These are phyloP conservation scores for Mucor circinelloides DNA, from an alignment of 371 early-diverging fungal species.

Conservation along the genomic window DNA sequence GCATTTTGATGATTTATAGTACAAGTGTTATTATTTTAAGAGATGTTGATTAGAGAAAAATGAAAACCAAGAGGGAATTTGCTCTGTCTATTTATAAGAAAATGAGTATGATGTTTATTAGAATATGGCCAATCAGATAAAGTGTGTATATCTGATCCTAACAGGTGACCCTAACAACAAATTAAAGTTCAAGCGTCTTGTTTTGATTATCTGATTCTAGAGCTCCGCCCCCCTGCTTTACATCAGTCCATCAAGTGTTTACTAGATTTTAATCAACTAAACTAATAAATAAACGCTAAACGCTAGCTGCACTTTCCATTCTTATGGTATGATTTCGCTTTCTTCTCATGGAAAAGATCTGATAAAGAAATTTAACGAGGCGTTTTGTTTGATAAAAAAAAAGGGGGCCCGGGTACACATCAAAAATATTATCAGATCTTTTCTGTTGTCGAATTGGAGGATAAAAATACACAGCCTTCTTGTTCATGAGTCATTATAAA, in stretches of 20 bases:
- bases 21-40: constrained; percentile 6
- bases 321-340: neutral
- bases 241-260: neutral
- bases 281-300: neutral
- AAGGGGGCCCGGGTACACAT: neutral
- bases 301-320: neutral
- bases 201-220: constrained; percentile 33
- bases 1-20: constrained; percentile 12
- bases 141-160: constrained; percentile 29
- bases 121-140: constrained; percentile 21
- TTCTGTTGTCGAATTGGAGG: neutral
- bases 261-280: neutral
- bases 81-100: constrained; percentile 13
- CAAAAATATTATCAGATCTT: constrained; percentile 14
- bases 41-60: constrained; percentile 1
- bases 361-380: constrained; percentile 8
- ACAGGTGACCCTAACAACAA: constrained; percentile 18
- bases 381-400: neutral
- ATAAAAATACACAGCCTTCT: neutral
- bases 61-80: neutral
- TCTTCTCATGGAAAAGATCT: constrained; percentile 6
- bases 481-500: constrained; percentile 2
- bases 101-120: neutral
- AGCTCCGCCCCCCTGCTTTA: constrained; percentile 18
- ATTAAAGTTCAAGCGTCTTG: constrained; percentile 12